These are phyloP conservation scores for Xanthoparmelia taractica DNA, from an alignment of 495 filamentous ascomycete genomes.

Conservation along the genomic window DNA sequence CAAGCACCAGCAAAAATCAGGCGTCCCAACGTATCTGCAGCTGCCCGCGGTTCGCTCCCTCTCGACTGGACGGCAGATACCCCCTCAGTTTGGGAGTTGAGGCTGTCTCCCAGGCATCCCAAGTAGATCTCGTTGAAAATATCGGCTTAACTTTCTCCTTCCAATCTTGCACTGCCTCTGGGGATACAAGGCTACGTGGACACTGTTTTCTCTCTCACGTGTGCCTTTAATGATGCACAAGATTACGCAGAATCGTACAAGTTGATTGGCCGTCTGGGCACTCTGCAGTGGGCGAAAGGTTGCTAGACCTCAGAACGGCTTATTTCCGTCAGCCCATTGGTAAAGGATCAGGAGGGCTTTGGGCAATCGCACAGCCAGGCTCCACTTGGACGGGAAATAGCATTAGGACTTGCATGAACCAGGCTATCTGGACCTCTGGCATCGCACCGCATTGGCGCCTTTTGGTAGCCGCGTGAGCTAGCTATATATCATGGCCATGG, in stretches of 20 bases:
- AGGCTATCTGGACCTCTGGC: background rate
- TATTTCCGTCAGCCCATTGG: background rate
- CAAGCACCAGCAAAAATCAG: background rate
- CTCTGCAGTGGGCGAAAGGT: background rate
- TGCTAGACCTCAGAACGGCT: background rate
- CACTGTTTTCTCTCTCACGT: conserved; percentile 4
- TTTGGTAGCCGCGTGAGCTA: conserved; percentile 6
- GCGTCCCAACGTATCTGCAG: conserved; percentile 1
- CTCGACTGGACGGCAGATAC: background rate
- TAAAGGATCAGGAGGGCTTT: background rate
- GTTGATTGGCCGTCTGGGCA: background rate
- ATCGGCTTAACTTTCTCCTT: background rate
- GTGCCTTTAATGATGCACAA: background rate
- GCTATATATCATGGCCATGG: conserved; percentile 43
- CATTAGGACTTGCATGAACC: conserved; percentile 6
- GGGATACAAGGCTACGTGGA: background rate
- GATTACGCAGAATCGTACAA: background rate
- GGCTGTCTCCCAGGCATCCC: conserved; percentile 1
- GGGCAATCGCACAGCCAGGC: background rate
- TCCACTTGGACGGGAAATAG: conserved; percentile 6
- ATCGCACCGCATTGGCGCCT: conserved; percentile 3
- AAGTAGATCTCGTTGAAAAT: conserved; percentile 5
- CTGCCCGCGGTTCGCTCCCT: background rate
- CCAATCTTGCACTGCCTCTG: conserved; percentile 3
- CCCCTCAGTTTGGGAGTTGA: background rate